Percentiles rank a stretch among this genome's conserved stretches.
Conservation (phyloP, 371 early-diverging fungal species). For the Saksenaea oblongispora region DNA sequence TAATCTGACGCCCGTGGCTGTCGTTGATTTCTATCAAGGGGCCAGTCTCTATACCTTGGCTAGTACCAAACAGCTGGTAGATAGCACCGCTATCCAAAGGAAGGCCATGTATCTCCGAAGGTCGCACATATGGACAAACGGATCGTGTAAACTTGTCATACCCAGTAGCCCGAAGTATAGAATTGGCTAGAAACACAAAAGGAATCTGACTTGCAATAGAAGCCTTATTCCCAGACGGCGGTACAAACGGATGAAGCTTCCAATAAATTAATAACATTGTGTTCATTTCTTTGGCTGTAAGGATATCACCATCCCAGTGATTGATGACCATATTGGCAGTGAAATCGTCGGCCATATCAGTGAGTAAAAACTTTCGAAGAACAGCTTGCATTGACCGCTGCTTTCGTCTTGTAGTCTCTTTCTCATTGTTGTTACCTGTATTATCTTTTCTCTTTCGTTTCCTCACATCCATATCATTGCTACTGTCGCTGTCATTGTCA, state of each 20-base stretch:
- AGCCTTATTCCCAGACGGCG: neutral
- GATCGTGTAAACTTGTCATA: neutral
- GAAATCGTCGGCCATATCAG: neutral
- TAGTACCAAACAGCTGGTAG: neutral
- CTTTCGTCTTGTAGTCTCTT: neutral
- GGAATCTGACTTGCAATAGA: neutral
- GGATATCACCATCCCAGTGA: neutral
- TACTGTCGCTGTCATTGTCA: neutral
- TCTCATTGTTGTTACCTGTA: neutral
- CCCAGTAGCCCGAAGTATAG: neutral
- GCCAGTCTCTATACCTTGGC: neutral
- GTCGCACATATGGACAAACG: neutral
- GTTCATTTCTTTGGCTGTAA: neutral
- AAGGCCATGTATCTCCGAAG: neutral
- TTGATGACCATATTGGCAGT: neutral
- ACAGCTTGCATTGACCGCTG: constrained; percentile 1
- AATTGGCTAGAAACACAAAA: neutral
- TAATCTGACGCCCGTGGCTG: neutral
- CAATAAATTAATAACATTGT: neutral
- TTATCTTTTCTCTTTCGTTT: neutral
- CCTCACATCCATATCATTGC: neutral
- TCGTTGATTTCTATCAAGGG: neutral
- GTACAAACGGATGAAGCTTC: neutral
- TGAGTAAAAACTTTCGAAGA: neutral
- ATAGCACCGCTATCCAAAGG: neutral